Conservation (phyloP, 768 basidiomycete genomes). For the Amanita fuliginea region DNA sequence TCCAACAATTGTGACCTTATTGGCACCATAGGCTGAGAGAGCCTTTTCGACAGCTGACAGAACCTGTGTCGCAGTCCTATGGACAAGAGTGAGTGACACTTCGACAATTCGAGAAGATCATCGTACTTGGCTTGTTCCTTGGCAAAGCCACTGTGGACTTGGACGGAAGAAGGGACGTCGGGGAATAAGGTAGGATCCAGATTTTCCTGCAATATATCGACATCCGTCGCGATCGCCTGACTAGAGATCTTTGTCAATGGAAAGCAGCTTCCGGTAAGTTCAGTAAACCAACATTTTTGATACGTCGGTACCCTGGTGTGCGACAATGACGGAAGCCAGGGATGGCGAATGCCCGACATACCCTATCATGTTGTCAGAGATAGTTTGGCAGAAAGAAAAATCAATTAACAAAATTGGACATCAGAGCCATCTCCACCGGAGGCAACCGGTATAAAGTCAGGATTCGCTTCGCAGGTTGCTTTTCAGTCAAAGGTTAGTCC, state of each 20-base stretch:
- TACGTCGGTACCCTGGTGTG: slow-evolving; percentile 31
- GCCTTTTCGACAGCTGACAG: slow-evolving; percentile 28
- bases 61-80: slow-evolving; percentile 29
- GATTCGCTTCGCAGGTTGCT: slow-evolving; percentile 30
- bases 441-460: slow-evolving; percentile 29
- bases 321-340: slow-evolving; percentile 26
- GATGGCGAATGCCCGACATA: slow-evolving; percentile 22
- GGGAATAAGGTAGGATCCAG: slow-evolving; percentile 33
- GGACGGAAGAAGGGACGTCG: slow-evolving; percentile 27
- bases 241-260: slow-evolving; percentile 12
- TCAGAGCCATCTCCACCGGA: slow-evolving; percentile 31
- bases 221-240: slow-evolving; percentile 27
- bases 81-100: neutral
- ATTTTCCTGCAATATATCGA: slow-evolving; percentile 17
- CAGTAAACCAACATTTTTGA: slow-evolving; percentile 20
- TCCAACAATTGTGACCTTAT: slow-evolving; percentile 31
- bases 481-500: neutral
- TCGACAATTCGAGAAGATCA: neutral
- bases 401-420: slow-evolving; percentile 27
- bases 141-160: slow-evolving; percentile 35
- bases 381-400: neutral
- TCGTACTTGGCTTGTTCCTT: slow-evolving; percentile 28
- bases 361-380: slow-evolving; percentile 1
- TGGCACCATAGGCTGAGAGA: slow-evolving; percentile 23
- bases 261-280: neutral